Conservation (phyloP, 805 yeast species). For the Kuraishia ogatae region DNA sequence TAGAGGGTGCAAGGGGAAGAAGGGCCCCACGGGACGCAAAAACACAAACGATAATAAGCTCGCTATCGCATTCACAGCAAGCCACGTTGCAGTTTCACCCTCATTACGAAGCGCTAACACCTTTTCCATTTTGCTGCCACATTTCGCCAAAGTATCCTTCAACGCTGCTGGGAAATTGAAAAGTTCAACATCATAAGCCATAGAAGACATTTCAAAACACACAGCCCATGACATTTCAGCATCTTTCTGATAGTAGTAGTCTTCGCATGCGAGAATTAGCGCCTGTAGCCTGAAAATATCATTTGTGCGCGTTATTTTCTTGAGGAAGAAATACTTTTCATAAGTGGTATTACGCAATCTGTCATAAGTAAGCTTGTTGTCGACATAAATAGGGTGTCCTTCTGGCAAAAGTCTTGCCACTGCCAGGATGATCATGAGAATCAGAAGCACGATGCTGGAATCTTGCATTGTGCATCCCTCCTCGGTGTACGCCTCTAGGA, state of each 20-base stretch:
- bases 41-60: neutral
- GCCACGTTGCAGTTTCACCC: neutral
- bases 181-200: neutral
- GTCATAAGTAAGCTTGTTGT: neutral
- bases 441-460: neutral
- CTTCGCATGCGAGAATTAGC: conserved; percentile 2
- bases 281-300: neutral
- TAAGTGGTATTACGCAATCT: neutral
- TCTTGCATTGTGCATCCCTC: neutral
- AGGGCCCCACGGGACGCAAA: neutral
- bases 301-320: neutral
- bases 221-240: conserved; percentile 1
- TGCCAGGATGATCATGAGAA: neutral
- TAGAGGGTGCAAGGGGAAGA: neutral
- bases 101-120: neutral
- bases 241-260: conserved; percentile 2
- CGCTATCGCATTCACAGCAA: neutral
- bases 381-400: neutral
- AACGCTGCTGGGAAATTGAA: neutral
- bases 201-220: neutral
- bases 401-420: neutral
- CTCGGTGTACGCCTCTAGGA: neutral
- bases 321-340: conserved; percentile 1
- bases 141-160: neutral
- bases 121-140: neutral